Evolutionary conservation across 2,329 filamentous ascomycete genomes (phyloP).

Genomic region (Fusarium tjaetaba): DNA sequence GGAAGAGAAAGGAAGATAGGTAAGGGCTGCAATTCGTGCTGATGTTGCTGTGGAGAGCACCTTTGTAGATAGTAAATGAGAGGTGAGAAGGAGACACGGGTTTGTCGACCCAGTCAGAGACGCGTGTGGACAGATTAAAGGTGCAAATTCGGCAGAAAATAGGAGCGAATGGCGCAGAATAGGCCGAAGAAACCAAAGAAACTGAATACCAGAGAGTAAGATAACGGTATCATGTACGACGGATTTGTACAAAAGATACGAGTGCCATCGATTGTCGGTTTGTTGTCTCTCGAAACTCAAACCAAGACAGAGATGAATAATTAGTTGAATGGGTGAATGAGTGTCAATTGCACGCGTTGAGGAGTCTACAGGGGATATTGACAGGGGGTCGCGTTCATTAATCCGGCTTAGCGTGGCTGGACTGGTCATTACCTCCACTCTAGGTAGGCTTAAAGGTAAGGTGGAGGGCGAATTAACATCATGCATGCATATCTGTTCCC

Average conservation of each 20-base stretch:
- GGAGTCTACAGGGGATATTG: constrained; percentile 32
- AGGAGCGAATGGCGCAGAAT: constrained; percentile 1
- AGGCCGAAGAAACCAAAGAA: not conserved
- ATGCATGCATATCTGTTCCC: not conserved
- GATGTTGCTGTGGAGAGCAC: constrained; percentile 16
- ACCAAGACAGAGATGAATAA: constrained; percentile 27
- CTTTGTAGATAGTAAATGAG: constrained; percentile 18
- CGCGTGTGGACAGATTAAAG: constrained; percentile 33
- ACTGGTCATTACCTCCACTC: not conserved
- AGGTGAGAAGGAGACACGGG: constrained; percentile 17
- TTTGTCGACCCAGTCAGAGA: constrained; percentile 23
- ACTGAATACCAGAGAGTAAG: not conserved
- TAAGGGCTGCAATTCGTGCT: constrained; percentile 8
- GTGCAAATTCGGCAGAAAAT: constrained; percentile 8
- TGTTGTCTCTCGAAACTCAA: constrained; percentile 27
- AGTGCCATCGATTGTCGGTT: constrained; percentile 11
- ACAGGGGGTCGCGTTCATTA: constrained; percentile 35
- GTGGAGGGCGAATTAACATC: not conserved
- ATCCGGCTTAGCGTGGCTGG: constrained; percentile 21
- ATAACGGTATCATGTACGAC: not conserved
- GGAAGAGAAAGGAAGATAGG: not conserved
- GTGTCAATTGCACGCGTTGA: constrained; percentile 34
- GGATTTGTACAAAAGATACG: constrained; percentile 3
- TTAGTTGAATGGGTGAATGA: constrained; percentile 28
- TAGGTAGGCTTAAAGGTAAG: not conserved